Evolutionary conservation across 2,329 filamentous ascomycete genomes (phyloP), one percentile per base, ranked within the genome.

Genomic region (Verticillium tricorpus): DNA sequence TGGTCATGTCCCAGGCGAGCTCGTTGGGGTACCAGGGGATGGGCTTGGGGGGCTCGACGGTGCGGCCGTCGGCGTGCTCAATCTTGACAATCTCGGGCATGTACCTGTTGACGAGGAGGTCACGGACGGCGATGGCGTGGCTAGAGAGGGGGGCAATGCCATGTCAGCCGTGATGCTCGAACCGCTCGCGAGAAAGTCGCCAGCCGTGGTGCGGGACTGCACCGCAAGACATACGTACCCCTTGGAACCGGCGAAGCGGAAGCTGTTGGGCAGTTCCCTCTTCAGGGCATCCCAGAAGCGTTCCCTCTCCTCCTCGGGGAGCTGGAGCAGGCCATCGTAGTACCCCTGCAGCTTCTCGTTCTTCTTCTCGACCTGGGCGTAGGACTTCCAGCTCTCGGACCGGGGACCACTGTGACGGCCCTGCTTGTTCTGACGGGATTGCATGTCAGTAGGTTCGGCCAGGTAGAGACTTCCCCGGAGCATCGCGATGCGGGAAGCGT

Each of bases 1-100:
- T 98, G 56, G 93, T 97, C 93, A 98, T 98, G 76, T 89, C 93
- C 90, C 96, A 99, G 58, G 95, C 95, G 64, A 99, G 87, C 71
- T 92, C 87, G 72, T 98, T 93, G 52, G 95, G 95, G 74, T 97
- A 99, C 92, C 94, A 98, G 35, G 88, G 81, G 61, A 99, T 89
- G 1, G 91, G 85, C 72, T 86, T 83, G 11, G 95, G 95, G 14
- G 95, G 87, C 64, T 93, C 87, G 67, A 98, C 93, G 15, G 84
- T 83, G 69, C 89, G 83, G 70, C 91, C 94, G 76, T 99, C 92
- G 72, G 88, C 86, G 75, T 91, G 86, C 72, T 91, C 85, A 72
- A 97, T 95, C 63, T 89, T 88, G 59, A 87, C 89, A 68, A 99
- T 96, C 70, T 96, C 86, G 59, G 95, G 95, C 66, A 97, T 92